A percentile compares a stretch with the other conserved stretches of the same genome.
These are phyloP conservation scores for Typha latifolia DNA, from an alignment of 176 grass and related monocot species.

Conservation along the genomic window DNA sequence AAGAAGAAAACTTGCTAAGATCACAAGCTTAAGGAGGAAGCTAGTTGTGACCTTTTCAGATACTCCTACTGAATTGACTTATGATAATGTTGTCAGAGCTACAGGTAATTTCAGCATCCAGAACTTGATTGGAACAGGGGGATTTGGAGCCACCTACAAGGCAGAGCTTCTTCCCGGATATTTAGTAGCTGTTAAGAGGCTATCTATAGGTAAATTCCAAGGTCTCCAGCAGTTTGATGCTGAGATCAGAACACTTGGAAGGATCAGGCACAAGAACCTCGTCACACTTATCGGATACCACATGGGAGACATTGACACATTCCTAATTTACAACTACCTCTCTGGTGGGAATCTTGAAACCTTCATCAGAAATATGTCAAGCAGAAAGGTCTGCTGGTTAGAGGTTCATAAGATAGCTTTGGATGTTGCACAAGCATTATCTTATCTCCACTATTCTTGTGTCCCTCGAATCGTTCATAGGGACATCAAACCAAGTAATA, in stretches of 20 bases:
- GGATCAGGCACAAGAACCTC: constrained; percentile 52
- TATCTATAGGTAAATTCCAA: constrained; percentile 61
- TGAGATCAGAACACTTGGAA: constrained; percentile 52
- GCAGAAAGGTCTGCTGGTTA: constrained; percentile 29
- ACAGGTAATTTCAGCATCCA: constrained; percentile 57
- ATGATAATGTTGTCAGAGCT: constrained; percentile 45
- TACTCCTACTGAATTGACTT: constrained; percentile 41
- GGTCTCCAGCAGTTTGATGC: constrained; percentile 65
- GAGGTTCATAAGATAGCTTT: constrained; percentile 50
- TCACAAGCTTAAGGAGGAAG: constrained; percentile 32
- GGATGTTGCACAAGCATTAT: constrained; percentile 43
- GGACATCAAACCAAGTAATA: constrained; percentile 67
- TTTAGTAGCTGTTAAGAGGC: constrained; percentile 54
- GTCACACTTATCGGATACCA: constrained; percentile 70
- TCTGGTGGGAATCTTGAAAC: constrained; percentile 50
- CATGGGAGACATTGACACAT: constrained; percentile 45
- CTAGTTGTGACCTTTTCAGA: constrained; percentile 41
- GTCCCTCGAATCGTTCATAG: constrained; percentile 53
- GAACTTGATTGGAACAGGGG: constrained; percentile 54
- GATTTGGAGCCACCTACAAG: constrained; percentile 65
- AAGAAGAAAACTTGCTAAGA: constrained; percentile 38
- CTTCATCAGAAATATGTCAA: constrained; percentile 47
- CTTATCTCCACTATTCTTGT: constrained; percentile 51
- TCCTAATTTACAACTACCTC: constrained; percentile 63
- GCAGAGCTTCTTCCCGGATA: constrained; percentile 47